phyloP scores from a whole-genome alignment of 352 stramenopile species.

The Globisporangium heterothallicum region DNA sequence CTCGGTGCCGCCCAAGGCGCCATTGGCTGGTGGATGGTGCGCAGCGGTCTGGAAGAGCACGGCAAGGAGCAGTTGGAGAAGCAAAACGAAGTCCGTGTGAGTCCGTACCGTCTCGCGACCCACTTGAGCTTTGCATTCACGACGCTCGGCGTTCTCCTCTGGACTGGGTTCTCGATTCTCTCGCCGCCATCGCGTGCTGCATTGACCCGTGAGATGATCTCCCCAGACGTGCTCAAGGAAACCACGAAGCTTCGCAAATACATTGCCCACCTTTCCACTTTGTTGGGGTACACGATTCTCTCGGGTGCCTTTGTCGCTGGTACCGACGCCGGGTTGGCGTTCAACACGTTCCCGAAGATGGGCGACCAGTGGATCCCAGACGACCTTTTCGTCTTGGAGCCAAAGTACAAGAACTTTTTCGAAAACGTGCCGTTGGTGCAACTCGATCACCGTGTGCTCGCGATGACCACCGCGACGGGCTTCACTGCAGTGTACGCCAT shows the following conservation, averaged over 20 bases:
- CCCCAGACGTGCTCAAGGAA: constrained; percentile 67
- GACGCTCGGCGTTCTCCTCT: constrained; percentile 93
- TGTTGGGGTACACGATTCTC: constrained; percentile 79
- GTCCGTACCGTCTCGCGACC: constrained; percentile 94
- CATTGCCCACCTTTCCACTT: constrained; percentile 48
- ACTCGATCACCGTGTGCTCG: constrained; percentile 96
- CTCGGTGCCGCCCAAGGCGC: constrained; percentile 63
- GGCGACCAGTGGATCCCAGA: constrained; percentile 92
- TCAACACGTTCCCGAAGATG: constrained; percentile 98
- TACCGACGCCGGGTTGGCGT: constrained; percentile 97
- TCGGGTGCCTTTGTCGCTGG: constrained; percentile 95
- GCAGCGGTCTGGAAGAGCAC: constrained; percentile 95
- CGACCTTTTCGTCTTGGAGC: constrained; percentile 87
- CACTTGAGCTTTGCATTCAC: constrained; percentile 97
- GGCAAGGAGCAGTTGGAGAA: constrained; percentile 68
- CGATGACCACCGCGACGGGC: constrained; percentile 83
- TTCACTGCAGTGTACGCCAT: constrained; percentile 67
- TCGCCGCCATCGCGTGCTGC: constrained; percentile 58
- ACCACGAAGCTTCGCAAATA: constrained; percentile 58
- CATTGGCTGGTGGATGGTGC: constrained; percentile 99
- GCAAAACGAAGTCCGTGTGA: constrained; percentile 95
- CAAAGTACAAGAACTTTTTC: constrained; percentile 94
- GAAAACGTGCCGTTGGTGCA: constrained; percentile 99
- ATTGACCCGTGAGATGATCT: constrained; percentile 74
- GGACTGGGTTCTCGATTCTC: constrained; percentile 92